These are phyloP conservation scores for Austroboletus eburneus DNA, from an alignment of 768 basidiomycete species.

Conservation along the genomic window DNA sequence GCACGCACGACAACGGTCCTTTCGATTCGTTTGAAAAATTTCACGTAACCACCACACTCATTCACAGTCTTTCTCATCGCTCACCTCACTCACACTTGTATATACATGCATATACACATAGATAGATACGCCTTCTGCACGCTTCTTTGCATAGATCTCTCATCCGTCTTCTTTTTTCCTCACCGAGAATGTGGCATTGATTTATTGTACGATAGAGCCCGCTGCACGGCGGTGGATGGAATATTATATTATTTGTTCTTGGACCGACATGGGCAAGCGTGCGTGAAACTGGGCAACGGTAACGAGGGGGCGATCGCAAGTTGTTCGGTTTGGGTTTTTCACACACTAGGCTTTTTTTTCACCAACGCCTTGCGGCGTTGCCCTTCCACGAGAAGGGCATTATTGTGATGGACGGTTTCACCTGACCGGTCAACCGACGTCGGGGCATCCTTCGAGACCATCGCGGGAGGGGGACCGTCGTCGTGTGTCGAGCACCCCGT, in stretches of 20 bases:
- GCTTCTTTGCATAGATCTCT: conserved; percentile 27
- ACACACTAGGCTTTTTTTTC: conserved; percentile 1
- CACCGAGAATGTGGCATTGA: conserved; percentile 32
- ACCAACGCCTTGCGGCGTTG: background rate
- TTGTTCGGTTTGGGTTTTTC: background rate
- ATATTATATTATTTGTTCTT: conserved; percentile 31
- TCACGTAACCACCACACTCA: conserved; percentile 24
- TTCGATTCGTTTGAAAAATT: conserved; percentile 3
- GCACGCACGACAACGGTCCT: conserved; percentile 24
- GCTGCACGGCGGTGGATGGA: conserved; percentile 26
- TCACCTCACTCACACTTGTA: conserved; percentile 30
- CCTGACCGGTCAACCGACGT: background rate
- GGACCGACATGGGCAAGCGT: conserved; percentile 6
- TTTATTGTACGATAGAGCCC: conserved; percentile 34
- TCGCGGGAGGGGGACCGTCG: conserved; percentile 22
- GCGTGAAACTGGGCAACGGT: conserved; percentile 8
- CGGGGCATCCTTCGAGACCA: background rate
- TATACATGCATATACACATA: conserved; percentile 37
- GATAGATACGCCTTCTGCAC: conserved; percentile 30
- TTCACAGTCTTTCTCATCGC: conserved; percentile 15
- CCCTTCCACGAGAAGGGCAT: conserved; percentile 9
- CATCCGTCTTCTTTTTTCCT: conserved; percentile 10
- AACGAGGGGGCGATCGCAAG: conserved; percentile 13
- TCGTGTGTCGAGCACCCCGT: background rate
- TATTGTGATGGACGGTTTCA: background rate